Percentiles rank a stretch among this genome's conserved stretches.
Evolutionary conservation across 768 basidiomycete species (phyloP).

Genomic region (Gloeopeniophorella convolvens): DNA sequence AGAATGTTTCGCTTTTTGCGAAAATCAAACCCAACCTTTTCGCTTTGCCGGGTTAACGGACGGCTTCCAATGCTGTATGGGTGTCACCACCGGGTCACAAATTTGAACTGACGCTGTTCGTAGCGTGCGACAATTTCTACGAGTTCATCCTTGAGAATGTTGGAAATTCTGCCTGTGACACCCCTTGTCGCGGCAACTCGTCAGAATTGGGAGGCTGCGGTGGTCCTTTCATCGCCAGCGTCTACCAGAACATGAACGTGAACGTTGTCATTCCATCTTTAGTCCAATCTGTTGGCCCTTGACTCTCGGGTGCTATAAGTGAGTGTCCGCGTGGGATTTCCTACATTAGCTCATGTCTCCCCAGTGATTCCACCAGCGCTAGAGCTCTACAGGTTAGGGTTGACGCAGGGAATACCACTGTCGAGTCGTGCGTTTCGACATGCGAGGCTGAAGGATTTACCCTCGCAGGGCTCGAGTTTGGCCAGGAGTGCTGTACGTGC

Average conservation of each 20-base stretch:
- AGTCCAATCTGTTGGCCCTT: not conserved
- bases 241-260: constrained; percentile 53
- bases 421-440: not conserved
- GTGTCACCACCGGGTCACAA: not conserved
- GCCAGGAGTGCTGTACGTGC: not conserved
- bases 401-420: not conserved
- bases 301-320: not conserved
- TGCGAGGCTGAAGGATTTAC: not conserved
- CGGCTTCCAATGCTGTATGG: constrained; percentile 50
- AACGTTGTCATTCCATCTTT: constrained; percentile 25
- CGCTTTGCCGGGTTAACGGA: constrained; percentile 67
- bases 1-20: constrained; percentile 38
- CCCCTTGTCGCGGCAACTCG: constrained; percentile 51
- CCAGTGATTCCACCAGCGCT: not conserved
- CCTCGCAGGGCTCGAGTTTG: not conserved
- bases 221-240: constrained; percentile 40
- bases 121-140: constrained; percentile 1
- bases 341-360: not conserved
- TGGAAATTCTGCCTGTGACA: constrained; percentile 46
- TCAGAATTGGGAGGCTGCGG: constrained; percentile 54
- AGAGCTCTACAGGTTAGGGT: not conserved
- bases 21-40: constrained; percentile 31
- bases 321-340: not conserved
- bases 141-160: constrained; percentile 44
- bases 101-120: not conserved